A percentile compares a stretch with the other conserved stretches of the same genome.
These are phyloP conservation scores for Calonectria honghensis DNA, from an alignment of 2,329 filamentous ascomycete genomes.

Conservation along the genomic window DNA sequence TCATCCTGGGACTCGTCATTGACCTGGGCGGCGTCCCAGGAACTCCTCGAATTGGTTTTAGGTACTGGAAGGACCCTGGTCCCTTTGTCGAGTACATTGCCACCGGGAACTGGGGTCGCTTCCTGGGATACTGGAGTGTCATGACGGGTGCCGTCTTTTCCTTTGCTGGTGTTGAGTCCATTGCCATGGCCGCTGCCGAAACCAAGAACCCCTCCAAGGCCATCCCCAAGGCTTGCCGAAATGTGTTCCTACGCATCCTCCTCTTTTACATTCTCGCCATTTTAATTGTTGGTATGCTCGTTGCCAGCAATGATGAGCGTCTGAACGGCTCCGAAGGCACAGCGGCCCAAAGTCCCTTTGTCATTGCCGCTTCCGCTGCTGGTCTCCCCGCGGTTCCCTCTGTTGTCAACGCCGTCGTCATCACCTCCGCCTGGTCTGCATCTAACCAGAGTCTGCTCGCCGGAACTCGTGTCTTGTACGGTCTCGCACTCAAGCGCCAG, in stretches of 20 bases:
- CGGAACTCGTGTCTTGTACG: constrained; percentile 76
- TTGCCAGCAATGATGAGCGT: constrained; percentile 75
- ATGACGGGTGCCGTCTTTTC: constrained; percentile 80
- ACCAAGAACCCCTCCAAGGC: constrained; percentile 73
- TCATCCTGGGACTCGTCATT: constrained; percentile 66
- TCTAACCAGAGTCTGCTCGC: constrained; percentile 79
- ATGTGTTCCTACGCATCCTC: constrained; percentile 75
- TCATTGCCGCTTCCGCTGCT: constrained; percentile 82
- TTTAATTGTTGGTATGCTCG: constrained; percentile 81
- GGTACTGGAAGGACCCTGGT: constrained; percentile 72
- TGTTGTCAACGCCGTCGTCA: constrained; percentile 85
- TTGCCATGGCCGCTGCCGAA: constrained; percentile 78
- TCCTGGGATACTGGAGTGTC: constrained; percentile 80
- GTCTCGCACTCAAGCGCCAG: constrained; percentile 75
- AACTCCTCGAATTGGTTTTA: constrained; percentile 51
- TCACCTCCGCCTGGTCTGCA: constrained; percentile 82
- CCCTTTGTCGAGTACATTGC: constrained; percentile 81
- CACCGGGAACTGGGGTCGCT: constrained; percentile 74
- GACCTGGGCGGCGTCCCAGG: constrained; percentile 51
- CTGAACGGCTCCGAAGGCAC: constrained; percentile 68
- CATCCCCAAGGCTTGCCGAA: constrained; percentile 73
- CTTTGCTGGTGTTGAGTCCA: constrained; percentile 79
- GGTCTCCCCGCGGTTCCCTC: constrained; percentile 80
- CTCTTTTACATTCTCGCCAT: constrained; percentile 79
- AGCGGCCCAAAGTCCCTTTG: constrained; percentile 74